A percentile compares a stretch with the other conserved stretches of the same genome.
Evolutionary conservation across 1,139 yeast genomes (phyloP).

Genomic region (Suhomyces atakaporum): DNA sequence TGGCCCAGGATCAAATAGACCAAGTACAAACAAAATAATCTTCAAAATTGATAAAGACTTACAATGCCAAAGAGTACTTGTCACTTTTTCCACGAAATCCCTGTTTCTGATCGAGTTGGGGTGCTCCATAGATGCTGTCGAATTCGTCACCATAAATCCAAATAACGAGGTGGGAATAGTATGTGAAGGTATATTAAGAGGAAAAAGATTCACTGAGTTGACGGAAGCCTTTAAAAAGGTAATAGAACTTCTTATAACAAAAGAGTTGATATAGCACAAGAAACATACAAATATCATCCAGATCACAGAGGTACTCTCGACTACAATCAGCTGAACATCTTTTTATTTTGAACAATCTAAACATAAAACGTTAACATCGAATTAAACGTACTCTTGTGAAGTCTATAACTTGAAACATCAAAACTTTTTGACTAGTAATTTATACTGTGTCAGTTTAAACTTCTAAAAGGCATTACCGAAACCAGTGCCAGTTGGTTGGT

Average conservation of each 20-base stretch:
- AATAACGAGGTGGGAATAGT: constrained; percentile 2
- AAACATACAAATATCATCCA: not conserved
- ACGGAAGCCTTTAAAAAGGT: constrained; percentile 21
- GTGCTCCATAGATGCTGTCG: constrained; percentile 22
- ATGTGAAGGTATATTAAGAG: constrained; percentile 21
- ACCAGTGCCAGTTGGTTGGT: constrained; percentile 68
- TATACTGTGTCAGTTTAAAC: not conserved
- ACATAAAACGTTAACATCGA: constrained; percentile 11
- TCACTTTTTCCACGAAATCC: too few relatives aligned
- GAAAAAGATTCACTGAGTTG: constrained; percentile 21
- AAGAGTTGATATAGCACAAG: constrained; percentile 6
- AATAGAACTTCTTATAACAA: constrained; percentile 14
- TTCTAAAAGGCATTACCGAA: constrained; percentile 57
- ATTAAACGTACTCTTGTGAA: constrained; percentile 4
- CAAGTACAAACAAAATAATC: constrained; percentile 10
- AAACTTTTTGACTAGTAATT: constrained; percentile 6
- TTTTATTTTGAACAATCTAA: constrained; percentile 10
- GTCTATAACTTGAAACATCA: constrained; percentile 6
- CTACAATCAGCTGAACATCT: constrained; percentile 1
- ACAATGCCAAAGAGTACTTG: constrained; percentile 25
- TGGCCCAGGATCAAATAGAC: constrained; percentile 4
- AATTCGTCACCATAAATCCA: constrained; percentile 14
- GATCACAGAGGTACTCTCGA: too few relatives aligned
- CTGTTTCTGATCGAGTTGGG: constrained; percentile 25
- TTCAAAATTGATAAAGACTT: constrained; percentile 26